phyloP scores from a whole-genome alignment of 345 rosid species.

The Microthlaspi erraticum region DNA sequence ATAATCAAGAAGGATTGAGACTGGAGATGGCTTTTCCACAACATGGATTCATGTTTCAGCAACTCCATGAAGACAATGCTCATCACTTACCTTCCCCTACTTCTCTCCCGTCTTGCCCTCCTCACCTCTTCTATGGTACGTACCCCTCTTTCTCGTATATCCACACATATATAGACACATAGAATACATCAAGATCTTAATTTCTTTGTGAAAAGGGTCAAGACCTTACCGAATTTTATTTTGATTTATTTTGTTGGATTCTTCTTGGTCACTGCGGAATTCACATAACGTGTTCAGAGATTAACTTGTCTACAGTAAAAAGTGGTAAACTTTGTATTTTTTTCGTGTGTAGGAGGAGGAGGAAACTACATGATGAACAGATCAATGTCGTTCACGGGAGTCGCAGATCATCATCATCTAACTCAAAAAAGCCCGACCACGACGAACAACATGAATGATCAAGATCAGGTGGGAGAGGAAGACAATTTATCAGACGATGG shows the following conservation, averaged over 20 bases:
- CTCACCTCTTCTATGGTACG: slow-evolving; percentile 71
- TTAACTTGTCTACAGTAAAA: neutral
- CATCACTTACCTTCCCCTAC: slow-evolving; percentile 67
- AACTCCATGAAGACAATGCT: slow-evolving; percentile 63
- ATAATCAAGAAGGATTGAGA: slow-evolving; percentile 41
- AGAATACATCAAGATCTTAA: neutral
- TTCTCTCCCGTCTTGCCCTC: slow-evolving; percentile 70
- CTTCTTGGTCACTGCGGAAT: neutral
- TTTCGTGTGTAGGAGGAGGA: slow-evolving; percentile 34
- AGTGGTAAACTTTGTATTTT: slow-evolving; percentile 5
- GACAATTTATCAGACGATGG: slow-evolving; percentile 86
- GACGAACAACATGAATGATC: slow-evolving; percentile 39
- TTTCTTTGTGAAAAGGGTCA: neutral
- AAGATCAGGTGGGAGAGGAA: slow-evolving; percentile 54
- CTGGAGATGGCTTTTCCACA: slow-evolving; percentile 76
- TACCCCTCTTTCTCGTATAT: neutral
- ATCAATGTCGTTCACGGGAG: slow-evolving; percentile 75
- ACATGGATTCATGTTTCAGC: slow-evolving; percentile 68
- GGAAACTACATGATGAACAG: slow-evolving; percentile 76
- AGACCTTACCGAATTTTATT: neutral
- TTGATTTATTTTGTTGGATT: neutral
- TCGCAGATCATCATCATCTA: slow-evolving; percentile 46
- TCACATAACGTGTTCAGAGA: neutral
- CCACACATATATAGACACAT: neutral
- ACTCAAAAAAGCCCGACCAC: slow-evolving; percentile 34